A percentile compares a stretch with the other conserved stretches of the same genome.
Evolutionary conservation across 345 rosid species (phyloP).

Genomic region (Populus davidiana): DNA sequence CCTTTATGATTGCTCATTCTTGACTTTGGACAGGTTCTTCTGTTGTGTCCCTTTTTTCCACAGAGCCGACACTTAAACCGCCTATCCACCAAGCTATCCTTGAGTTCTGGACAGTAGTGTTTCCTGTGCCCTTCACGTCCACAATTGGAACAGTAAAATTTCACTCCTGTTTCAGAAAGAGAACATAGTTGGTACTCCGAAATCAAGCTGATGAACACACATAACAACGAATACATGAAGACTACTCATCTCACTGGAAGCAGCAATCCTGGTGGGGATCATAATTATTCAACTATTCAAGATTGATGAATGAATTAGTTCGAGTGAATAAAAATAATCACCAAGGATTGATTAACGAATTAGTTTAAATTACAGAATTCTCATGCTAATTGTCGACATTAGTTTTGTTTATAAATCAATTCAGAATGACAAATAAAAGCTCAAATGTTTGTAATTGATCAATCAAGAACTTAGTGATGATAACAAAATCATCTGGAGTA

Average conservation of each 20-base stretch:
- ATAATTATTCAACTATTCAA: neutral
- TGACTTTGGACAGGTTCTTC: slow-evolving; percentile 63
- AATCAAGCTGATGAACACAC: neutral
- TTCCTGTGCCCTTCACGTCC: slow-evolving; percentile 89
- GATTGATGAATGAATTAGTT: neutral
- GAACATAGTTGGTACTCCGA: neutral
- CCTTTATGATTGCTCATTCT: slow-evolving; percentile 27
- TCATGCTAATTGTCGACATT: neutral
- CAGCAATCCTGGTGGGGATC: neutral
- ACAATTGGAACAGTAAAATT: slow-evolving; percentile 71
- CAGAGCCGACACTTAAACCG: slow-evolving; percentile 65
- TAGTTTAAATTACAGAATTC: neutral
- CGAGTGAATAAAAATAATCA: too few species aligned
- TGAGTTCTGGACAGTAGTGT: slow-evolving; percentile 78
- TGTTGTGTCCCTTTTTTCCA: slow-evolving; percentile 79
- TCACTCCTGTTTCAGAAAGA: slow-evolving; percentile 49
- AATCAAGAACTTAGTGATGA: neutral
- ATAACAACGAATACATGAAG: neutral
- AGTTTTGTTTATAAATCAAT: neutral
- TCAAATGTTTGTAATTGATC: neutral
- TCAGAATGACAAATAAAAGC: neutral
- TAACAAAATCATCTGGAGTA: neutral
- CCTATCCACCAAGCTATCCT: slow-evolving; percentile 36
- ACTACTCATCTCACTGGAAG: neutral
- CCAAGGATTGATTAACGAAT: too few species aligned